A percentile compares a stretch with the other conserved stretches of the same genome.
These are phyloP conservation scores for Aphanomyces invadans DNA, from an alignment of 352 stramenopile genomes.

Conservation along the genomic window DNA sequence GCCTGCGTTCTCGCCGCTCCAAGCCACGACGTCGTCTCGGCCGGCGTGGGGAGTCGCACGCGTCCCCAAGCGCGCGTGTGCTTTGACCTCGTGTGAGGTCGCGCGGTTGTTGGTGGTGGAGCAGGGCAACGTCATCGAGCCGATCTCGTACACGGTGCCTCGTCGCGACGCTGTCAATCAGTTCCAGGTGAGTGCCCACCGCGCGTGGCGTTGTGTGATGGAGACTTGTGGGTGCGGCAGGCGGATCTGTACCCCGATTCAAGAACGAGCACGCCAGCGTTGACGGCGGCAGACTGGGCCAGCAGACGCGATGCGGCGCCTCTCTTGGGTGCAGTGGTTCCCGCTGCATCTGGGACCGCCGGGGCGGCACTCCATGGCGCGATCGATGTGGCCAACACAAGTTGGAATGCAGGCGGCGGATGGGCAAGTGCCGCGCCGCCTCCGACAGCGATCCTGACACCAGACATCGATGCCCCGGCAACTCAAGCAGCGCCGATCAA, in stretches of 20 bases:
- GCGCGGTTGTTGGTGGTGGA: slow-evolving; percentile 56
- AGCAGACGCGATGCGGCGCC: slow-evolving; percentile 39
- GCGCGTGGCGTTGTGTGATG: not conserved
- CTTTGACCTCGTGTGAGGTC: slow-evolving; percentile 52
- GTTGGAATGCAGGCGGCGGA: slow-evolving; percentile 1
- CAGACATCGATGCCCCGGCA: slow-evolving; percentile 4
- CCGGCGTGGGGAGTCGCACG: slow-evolving; percentile 52
- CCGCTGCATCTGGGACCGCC: too few species aligned
- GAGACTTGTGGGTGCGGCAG: not conserved
- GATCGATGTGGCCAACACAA: too few species aligned
- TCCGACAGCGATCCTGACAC: not conserved
- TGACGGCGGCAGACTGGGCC: slow-evolving; percentile 40
- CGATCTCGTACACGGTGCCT: slow-evolving; percentile 58
- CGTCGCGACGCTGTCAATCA: slow-evolving; percentile 46
- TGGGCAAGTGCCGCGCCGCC: not conserved
- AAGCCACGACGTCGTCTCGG: slow-evolving; percentile 41
- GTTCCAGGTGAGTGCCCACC: slow-evolving; percentile 36
- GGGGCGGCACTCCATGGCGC: too few species aligned
- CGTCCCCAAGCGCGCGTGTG: slow-evolving; percentile 45
- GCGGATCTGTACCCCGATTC: slow-evolving; percentile 70
- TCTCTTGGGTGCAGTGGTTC: slow-evolving; percentile 31
- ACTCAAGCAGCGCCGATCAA: not conserved
- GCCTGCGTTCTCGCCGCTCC: slow-evolving; percentile 39
- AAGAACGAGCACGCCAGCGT: slow-evolving; percentile 30
- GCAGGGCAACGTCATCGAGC: slow-evolving; percentile 30